These are phyloP conservation scores for Porogramme epimiltina DNA, from an alignment of 1,284 basidiomycete genomes.

Conservation along the genomic window DNA sequence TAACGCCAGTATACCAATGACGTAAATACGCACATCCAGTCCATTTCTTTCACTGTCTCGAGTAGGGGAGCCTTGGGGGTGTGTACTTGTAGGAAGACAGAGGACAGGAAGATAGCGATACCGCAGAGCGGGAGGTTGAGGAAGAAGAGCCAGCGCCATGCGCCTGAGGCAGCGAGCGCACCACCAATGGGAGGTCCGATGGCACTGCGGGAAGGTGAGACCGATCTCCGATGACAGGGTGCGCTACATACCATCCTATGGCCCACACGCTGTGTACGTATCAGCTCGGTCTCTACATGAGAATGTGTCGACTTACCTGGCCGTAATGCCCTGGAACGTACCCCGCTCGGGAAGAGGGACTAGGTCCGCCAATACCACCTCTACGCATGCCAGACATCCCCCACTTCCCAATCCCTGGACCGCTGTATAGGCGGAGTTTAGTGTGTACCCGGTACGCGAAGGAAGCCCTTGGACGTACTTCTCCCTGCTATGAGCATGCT, in stretches of 20 bases:
- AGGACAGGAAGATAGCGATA: constrained; percentile 36
- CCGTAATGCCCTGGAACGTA: constrained; percentile 28
- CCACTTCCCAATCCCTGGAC: constrained; percentile 45
- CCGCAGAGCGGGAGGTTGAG: constrained; percentile 43
- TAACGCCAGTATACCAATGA: not conserved
- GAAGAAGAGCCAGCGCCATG: constrained; percentile 18
- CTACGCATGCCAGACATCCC: constrained; percentile 39
- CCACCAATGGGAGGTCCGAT: not conserved
- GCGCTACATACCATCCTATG: not conserved
- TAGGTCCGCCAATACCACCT: constrained; percentile 44
- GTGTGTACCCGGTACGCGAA: too few relatives aligned
- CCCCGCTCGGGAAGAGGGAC: constrained; percentile 44
- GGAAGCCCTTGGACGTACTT: constrained; percentile 2
- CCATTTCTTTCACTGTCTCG: constrained; percentile 31
- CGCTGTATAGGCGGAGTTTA: constrained; percentile 18
- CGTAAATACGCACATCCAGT: constrained; percentile 31
- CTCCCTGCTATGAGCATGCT: constrained; percentile 33
- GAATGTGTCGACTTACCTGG: constrained; percentile 15
- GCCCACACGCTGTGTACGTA: not conserved
- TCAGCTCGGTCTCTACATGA: not conserved
- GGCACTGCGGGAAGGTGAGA: not conserved
- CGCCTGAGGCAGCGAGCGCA: not conserved
- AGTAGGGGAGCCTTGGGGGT: constrained; percentile 32
- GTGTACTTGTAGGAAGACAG: constrained; percentile 36
- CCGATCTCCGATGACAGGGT: not conserved